Evolutionary conservation across 148 eudicot species (phyloP).

Genomic region (Cornus controversa): DNA sequence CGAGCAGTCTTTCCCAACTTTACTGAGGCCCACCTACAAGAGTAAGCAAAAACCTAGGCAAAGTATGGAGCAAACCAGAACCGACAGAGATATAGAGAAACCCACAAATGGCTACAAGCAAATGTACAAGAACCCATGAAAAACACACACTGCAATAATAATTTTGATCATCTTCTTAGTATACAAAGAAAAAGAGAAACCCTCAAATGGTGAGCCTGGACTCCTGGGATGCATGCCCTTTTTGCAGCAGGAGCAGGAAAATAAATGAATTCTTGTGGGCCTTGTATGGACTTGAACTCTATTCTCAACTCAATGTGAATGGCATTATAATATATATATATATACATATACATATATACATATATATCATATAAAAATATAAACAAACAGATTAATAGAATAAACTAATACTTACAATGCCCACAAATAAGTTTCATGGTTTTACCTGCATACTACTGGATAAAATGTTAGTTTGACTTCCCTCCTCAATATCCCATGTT

Average conservation of each 20-base stretch:
- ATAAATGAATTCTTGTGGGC: neutral
- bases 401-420: neutral
- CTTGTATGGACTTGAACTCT: neutral
- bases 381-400: neutral
- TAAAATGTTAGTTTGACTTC: slow-evolving; percentile 90
- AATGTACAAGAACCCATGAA: neutral
- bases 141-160: neutral
- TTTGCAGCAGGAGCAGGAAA: neutral
- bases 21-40: too few relatives aligned
- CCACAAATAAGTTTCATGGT: neutral
- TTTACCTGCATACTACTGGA: slow-evolving; percentile 98
- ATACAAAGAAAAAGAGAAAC: neutral
- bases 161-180: neutral
- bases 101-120: neutral
- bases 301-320: neutral
- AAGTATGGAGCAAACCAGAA: too few relatives aligned
- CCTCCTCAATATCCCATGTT: slow-evolving; percentile 98
- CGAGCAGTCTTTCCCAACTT: too few relatives aligned
- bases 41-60: too few relatives aligned
- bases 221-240: neutral
- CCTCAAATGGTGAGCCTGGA: neutral
- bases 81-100: too few relatives aligned
- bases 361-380: too few relatives aligned
- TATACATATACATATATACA: neutral
- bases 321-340: neutral